Percentiles rank a stretch among this genome's conserved stretches.
These are phyloP conservation scores for Sphaerosporella brunnea DNA, from an alignment of 495 filamentous ascomycete genomes.

Conservation along the genomic window DNA sequence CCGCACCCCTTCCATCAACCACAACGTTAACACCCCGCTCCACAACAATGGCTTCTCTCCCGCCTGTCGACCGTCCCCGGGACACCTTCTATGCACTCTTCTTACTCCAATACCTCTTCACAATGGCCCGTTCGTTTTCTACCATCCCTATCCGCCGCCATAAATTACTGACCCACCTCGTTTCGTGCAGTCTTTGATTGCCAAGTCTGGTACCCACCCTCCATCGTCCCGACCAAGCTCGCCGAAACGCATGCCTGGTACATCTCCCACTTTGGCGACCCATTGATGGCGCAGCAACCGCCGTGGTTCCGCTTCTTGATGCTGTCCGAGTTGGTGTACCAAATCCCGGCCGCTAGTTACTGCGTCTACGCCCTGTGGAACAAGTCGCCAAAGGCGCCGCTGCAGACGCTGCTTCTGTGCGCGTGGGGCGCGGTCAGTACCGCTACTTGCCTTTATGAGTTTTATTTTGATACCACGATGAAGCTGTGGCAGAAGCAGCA, in stretches of 20 bases:
- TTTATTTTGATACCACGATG: neutral
- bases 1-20: too few species aligned
- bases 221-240: constrained; percentile 12
- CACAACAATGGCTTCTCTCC: neutral
- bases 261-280: constrained; percentile 17
- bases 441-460: constrained; percentile 1
- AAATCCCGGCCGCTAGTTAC: constrained; percentile 18
- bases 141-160: constrained; percentile 15
- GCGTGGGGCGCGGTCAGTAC: neutral
- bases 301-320: constrained; percentile 18
- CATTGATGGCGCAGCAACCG: constrained; percentile 16
- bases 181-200: constrained; percentile 12
- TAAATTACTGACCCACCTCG: constrained; percentile 12
- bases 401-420: neutral
- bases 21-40: too few species aligned
- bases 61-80: constrained; percentile 3
- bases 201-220: constrained; percentile 16
- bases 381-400: neutral
- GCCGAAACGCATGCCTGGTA: constrained; percentile 19
- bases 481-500: neutral
- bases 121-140: constrained; percentile 18
- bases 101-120: constrained; percentile 14
- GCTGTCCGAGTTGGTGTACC: constrained; percentile 13
- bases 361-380: neutral
- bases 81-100: constrained; percentile 8